A percentile compares a stretch with the other conserved stretches of the same genome.
Evolutionary conservation across 768 basidiomycete species (phyloP).

Genomic region (Trametes maxima): DNA sequence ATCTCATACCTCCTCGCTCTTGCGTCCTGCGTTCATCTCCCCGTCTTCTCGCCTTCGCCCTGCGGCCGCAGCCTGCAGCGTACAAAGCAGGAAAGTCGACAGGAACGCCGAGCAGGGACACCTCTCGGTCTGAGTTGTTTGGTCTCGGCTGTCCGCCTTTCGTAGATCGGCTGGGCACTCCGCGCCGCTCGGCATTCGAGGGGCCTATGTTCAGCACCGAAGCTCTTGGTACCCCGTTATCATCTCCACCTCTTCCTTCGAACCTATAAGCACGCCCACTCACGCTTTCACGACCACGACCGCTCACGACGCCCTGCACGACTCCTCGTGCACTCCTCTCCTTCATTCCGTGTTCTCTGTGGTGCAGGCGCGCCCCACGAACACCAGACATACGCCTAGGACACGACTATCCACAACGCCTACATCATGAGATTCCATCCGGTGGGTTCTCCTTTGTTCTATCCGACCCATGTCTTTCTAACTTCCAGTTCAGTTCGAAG

Average conservation of each 20-base stretch:
- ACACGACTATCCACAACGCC: constrained; percentile 3
- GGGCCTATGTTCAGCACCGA: constrained; percentile 13
- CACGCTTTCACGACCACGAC: constrained; percentile 15
- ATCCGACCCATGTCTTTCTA: constrained; percentile 10
- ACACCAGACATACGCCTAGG: constrained; percentile 1
- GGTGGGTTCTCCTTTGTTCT: constrained; percentile 36
- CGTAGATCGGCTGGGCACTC: constrained; percentile 22
- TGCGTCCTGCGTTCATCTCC: background rate
- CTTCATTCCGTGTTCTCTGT: background rate
- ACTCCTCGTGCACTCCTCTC: constrained; percentile 5
- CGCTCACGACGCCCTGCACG: constrained; percentile 10
- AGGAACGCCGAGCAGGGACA: constrained; percentile 16
- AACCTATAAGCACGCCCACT: background rate
- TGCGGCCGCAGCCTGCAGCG: background rate
- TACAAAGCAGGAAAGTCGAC: background rate
- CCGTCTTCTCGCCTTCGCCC: background rate
- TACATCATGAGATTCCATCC: constrained; percentile 51
- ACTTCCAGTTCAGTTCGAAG: constrained; percentile 48
- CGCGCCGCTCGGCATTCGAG: constrained; percentile 25
- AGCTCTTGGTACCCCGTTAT: constrained; percentile 24
- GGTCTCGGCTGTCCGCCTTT: background rate
- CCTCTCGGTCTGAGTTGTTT: constrained; percentile 1
- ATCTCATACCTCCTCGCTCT: no score
- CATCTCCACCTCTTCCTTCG: constrained; percentile 21
- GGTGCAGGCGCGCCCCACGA: constrained; percentile 8